Conservation (phyloP, 2,329 filamentous ascomycete species). For the Ophiocordyceps australis region DNA sequence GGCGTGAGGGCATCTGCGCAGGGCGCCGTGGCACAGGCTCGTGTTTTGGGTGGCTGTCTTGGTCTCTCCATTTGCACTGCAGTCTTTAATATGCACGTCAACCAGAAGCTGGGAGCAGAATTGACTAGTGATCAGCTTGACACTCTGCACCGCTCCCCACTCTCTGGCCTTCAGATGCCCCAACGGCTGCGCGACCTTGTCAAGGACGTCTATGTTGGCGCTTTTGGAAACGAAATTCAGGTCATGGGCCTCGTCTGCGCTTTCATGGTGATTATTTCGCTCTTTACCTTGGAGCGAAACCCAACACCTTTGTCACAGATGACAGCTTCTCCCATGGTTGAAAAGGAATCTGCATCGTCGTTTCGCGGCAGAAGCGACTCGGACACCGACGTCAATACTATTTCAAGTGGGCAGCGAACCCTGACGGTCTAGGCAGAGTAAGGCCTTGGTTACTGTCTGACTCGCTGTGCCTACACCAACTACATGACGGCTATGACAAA, state of each 20-base stretch:
- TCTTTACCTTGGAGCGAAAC: slow-evolving; percentile 23
- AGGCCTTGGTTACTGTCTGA: too few relatives aligned
- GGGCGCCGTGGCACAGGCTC: slow-evolving; percentile 39
- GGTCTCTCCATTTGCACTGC: slow-evolving; percentile 41
- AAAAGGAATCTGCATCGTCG: slow-evolving; percentile 11
- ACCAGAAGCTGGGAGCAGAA: slow-evolving; percentile 14
- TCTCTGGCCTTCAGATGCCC: slow-evolving; percentile 16
- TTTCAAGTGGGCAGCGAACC: too few relatives aligned
- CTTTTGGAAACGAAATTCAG: slow-evolving; percentile 26
- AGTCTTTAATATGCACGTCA: slow-evolving; percentile 30
- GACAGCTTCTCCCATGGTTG: slow-evolving; percentile 6
- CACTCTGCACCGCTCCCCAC: slow-evolving; percentile 23
- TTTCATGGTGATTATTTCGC: slow-evolving; percentile 22
- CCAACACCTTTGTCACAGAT: slow-evolving; percentile 17
- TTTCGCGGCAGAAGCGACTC: slow-evolving; percentile 16
- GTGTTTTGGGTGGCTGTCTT: slow-evolving; percentile 40
- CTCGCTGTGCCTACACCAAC: too few relatives aligned
- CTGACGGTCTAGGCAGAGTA: too few relatives aligned
- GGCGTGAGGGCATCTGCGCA: slow-evolving; percentile 37
- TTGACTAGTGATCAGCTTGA: slow-evolving; percentile 19
- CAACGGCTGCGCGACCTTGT: slow-evolving; percentile 14
- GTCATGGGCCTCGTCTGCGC: slow-evolving; percentile 25
- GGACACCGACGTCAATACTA: slow-evolving; percentile 16
- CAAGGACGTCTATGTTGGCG: slow-evolving; percentile 21
- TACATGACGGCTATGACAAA: too few relatives aligned